A percentile compares a stretch with the other conserved stretches of the same genome.
These are phyloP conservation scores for Moesziomyces globuligerus DNA, from an alignment of 1,284 basidiomycete species.

Conservation along the genomic window DNA sequence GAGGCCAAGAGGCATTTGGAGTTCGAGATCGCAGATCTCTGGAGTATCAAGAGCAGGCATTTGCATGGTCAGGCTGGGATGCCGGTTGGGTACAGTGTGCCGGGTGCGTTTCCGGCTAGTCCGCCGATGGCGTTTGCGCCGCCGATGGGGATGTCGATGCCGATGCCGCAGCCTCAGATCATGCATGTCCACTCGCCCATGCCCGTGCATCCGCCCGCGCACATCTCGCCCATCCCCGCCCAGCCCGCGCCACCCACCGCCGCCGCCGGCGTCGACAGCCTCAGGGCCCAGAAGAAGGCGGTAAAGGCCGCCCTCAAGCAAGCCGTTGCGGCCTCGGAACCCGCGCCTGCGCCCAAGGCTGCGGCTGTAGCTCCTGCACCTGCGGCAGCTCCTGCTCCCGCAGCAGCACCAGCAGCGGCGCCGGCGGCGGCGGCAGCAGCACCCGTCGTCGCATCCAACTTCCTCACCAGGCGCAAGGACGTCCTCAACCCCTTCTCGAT, in stretches of 20 bases:
- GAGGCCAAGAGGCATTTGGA: conserved; percentile 56
- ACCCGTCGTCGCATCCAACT: conserved; percentile 2
- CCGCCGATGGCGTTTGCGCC: background rate
- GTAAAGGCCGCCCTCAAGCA: conserved; percentile 34
- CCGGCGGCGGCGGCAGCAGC: conserved; percentile 6
- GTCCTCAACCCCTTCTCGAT: conserved; percentile 43
- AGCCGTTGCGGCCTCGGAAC: conserved; percentile 34
- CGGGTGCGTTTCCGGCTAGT: conserved; percentile 21
- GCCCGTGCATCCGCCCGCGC: conserved; percentile 11
- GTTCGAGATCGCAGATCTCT: conserved; percentile 58
- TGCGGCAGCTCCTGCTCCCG: conserved; percentile 11
- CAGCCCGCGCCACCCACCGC: background rate
- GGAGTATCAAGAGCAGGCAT: conserved; percentile 52
- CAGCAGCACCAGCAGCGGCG: conserved; percentile 8
- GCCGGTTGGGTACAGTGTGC: conserved; percentile 20
- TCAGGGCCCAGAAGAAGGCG: conserved; percentile 31
- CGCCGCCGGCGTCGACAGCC: conserved; percentile 1
- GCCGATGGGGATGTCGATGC: conserved; percentile 9
- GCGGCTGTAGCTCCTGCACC: conserved; percentile 5
- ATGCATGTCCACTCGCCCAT: too few relatives aligned
- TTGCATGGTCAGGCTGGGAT: conserved; percentile 6
- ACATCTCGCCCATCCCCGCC: conserved; percentile 13
- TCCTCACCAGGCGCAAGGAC: conserved; percentile 27
- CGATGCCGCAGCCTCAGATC: conserved; percentile 10
- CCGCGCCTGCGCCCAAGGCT: conserved; percentile 3